Evolutionary conservation across 257 asterid species (phyloP), one percentile per base, ranked within the genome.

Genomic region (Apocynum venetum): DNA sequence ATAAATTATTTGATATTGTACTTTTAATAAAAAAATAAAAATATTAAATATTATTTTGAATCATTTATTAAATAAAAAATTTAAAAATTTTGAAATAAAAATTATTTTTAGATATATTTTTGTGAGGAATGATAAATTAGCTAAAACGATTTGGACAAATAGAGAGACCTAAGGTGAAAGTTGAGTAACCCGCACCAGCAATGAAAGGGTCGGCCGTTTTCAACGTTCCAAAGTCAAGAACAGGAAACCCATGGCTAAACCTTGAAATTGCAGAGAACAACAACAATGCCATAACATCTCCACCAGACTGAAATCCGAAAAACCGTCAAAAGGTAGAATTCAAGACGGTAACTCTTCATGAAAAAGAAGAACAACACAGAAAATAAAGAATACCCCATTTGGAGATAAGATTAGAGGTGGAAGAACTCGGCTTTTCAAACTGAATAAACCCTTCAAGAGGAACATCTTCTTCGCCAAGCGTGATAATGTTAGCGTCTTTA

Each of bases 361-460:
- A 47, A 60, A 14, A 38, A 31, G 17, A 20, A 19, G 0, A 4
- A 19, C 31, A 0, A 46, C 67, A 38, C 36, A 2, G 70, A 52
- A 15, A 78, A 11, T 5, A 77, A 7, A 61, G 15, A 55, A 38
- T 79, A 93, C 98, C 97, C 96, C 92, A 88, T 89, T 89, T 93
- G 66, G 88, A 79, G 46, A 93, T 55, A 6, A 72, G 60, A 14
- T 78, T 56, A 70, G 71, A 80, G 71, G 52, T 75, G 38, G 91
- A 81, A 72, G 80, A 40, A 8, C 87, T 72, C 38, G 97, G 95
- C 80, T 90, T 91, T 66, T 90, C 94, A 80, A 89, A 93, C 87
- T 89, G 98, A 77, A 93, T 91, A 67, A 93, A 95, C 35, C 97
- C 98, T 84, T 91, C 96, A 38, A 91, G 96, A 25, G 91, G 87